Base-by-base conservation (phyloP, 169 alveolate genomes). In the Sarcocystis neurona region DNA sequence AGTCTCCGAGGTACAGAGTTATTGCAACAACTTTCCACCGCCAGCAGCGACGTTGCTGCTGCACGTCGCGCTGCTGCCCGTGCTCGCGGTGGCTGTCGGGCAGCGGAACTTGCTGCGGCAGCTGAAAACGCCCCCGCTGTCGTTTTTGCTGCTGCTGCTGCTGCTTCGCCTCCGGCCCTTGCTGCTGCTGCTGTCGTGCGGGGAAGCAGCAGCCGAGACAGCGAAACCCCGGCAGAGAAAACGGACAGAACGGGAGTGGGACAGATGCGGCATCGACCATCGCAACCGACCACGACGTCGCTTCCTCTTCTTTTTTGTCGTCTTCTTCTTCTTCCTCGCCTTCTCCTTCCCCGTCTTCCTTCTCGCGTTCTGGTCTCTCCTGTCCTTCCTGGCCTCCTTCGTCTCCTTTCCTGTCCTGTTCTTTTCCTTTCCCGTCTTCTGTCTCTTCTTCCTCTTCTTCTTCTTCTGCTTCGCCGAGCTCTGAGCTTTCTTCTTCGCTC, bases 1-100 rank as follows among this genome's bases (percentile, higher is more conserved):
- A 72, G n/a, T 32, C 82, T 1, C 82, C 82, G 39, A 72, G 32
- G 56, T 72, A 72, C 5, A 72, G 58, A 39, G 56, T 41, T 6
- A 72, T 72, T 27, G 43, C 82, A 4, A 72, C 82, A n/a, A 72
- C 34, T 39, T 72, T 72, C 82, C 82, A 72, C n/a, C 82, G 39
- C 82, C 82, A 72, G 56, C 82, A 63, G 39, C 6, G 60, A n/a
- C n/a, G n/a, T n/a, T n/a, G n/a, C n/a, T n/a, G n/a, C n/a, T n/a
- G n/a, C n/a, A n/a, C n/a, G n/a, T n/a, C n/a, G n/a, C n/a, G n/a
- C n/a, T n/a, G n/a, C n/a, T n/a, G n/a, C n/a, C n/a, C n/a, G n/a
- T n/a, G n/a, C n/a, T n/a, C n/a, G n/a, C n/a, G n/a, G n/a, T n/a
- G n/a, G n/a, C n/a, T n/a, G n/a, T n/a, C n/a, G n/a, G n/a, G n/a